Evolutionary conservation across 2,329 filamentous ascomycete species (phyloP).

Genomic region (Xylariomycetidae sp.): DNA sequence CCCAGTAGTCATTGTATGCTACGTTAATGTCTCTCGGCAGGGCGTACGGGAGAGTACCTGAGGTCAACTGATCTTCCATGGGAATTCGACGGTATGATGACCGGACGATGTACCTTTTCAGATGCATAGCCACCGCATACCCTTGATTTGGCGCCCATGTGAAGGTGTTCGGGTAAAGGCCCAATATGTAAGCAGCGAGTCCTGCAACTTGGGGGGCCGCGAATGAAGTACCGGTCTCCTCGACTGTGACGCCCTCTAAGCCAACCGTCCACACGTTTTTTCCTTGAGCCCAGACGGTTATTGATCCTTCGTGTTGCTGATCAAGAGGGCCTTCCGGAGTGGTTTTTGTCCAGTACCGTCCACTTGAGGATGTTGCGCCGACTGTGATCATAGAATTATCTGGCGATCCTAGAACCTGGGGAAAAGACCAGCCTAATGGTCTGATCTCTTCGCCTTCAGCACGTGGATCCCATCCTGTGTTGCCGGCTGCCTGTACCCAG

Average conservation of each 20-base stretch:
- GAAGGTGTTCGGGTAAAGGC: not conserved
- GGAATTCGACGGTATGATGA: conserved; percentile 1
- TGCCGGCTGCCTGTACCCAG: conserved; percentile 2
- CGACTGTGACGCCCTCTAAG: not conserved
- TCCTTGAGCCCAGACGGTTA: conserved; percentile 1
- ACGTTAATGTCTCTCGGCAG: conserved; percentile 1
- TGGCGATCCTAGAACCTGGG: not conserved
- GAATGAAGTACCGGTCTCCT: conserved; percentile 1
- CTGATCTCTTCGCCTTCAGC: not conserved
- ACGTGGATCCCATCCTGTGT: not conserved
- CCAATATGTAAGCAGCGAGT: conserved; percentile 2
- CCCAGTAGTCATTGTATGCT: conserved; percentile 2
- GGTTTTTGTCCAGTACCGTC: not conserved
- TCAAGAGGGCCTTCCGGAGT: not conserved
- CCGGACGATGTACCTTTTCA: not conserved
- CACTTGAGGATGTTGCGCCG: not conserved
- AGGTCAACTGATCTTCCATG: not conserved
- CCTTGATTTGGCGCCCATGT: not conserved
- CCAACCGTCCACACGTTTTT: not conserved
- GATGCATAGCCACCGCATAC: not conserved
- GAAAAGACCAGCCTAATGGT: not conserved
- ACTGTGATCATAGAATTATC: not conserved
- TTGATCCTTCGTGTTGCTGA: not conserved
- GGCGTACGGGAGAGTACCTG: not conserved
- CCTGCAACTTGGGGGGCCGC: conserved; percentile 3